Conservation (phyloP, 2,329 filamentous ascomycete genomes). For the Pseudogymnoascus sp. region DNA sequence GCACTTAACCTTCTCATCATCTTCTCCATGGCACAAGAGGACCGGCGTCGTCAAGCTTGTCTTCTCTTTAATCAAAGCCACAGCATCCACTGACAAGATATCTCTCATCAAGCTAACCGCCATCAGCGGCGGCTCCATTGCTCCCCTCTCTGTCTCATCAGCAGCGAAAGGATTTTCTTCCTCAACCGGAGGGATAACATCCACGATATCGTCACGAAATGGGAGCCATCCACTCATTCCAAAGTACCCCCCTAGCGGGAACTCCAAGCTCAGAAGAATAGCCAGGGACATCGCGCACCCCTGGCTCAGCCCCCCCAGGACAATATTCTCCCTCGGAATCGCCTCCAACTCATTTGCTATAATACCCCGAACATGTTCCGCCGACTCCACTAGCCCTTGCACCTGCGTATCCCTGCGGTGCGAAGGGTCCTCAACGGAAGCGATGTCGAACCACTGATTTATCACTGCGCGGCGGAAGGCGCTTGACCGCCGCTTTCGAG, state of each 20-base stretch:
- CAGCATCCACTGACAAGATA: background rate
- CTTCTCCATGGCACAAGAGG: background rate
- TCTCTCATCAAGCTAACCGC: background rate
- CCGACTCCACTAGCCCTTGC: conserved; percentile 37
- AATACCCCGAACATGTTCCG: conserved; percentile 28
- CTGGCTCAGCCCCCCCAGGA: conserved; percentile 46
- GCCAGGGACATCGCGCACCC: conserved; percentile 41
- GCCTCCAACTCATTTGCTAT: conserved; percentile 29
- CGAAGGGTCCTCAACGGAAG: conserved; percentile 33
- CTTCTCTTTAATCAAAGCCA: background rate
- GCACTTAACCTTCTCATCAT: background rate
- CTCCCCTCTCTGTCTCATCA: background rate
- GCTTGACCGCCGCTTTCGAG: conserved; percentile 36
- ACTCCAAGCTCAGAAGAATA: conserved; percentile 33
- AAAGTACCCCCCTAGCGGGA: conserved; percentile 34
- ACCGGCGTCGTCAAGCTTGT: background rate
- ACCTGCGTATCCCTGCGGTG: conserved; percentile 36
- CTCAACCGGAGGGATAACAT: conserved; percentile 14
- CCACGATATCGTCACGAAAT: conserved; percentile 31
- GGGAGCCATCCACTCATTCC: conserved; percentile 42
- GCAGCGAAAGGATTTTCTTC: conserved; percentile 3
- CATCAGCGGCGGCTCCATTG: background rate
- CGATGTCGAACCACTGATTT: conserved; percentile 46
- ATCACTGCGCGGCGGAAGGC: conserved; percentile 36
- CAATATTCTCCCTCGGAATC: conserved; percentile 32